These are phyloP conservation scores for Coemansia sp. DNA, from an alignment of 192 early-diverging fungal species.

Conservation along the genomic window DNA sequence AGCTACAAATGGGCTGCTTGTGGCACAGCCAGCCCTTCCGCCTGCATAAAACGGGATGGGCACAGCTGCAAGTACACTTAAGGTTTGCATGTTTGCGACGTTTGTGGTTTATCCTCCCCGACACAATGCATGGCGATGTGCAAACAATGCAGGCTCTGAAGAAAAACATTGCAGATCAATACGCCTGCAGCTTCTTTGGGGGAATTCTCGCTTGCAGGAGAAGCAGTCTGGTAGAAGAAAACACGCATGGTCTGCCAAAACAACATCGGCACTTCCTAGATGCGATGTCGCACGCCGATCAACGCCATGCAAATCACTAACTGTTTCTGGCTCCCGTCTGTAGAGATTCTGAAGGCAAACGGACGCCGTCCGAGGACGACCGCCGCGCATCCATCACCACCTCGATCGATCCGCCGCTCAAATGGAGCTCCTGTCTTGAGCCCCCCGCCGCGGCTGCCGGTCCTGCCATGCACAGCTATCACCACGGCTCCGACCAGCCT, in stretches of 20 bases:
- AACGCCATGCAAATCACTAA: background rate
- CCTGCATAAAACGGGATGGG: background rate
- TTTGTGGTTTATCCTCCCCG: conserved; percentile 4
- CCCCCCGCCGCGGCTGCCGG: conserved; percentile 3
- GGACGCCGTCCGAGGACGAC: conserved; percentile 32
- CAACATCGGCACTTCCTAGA: background rate
- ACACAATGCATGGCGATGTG: background rate
- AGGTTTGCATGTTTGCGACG: background rate
- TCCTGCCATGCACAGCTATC: conserved; percentile 2
- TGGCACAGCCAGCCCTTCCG: background rate
- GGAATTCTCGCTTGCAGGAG: too few relatives aligned
- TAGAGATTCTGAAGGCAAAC: conserved; percentile 38
- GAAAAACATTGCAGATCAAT: background rate
- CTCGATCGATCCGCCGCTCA: background rate
- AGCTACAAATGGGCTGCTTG: background rate
- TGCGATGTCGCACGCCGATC: background rate
- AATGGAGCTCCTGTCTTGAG: background rate
- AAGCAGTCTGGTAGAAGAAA: too few relatives aligned
- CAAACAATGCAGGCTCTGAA: background rate
- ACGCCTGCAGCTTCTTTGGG: background rate
- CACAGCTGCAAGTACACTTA: conserved; percentile 6
- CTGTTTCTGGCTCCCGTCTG: background rate
- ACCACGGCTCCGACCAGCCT: background rate
- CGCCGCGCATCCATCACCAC: conserved; percentile 9
- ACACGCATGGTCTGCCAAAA: background rate